Conservation (phyloP, 148 eudicot species). For the Arbutus unedo region DNA sequence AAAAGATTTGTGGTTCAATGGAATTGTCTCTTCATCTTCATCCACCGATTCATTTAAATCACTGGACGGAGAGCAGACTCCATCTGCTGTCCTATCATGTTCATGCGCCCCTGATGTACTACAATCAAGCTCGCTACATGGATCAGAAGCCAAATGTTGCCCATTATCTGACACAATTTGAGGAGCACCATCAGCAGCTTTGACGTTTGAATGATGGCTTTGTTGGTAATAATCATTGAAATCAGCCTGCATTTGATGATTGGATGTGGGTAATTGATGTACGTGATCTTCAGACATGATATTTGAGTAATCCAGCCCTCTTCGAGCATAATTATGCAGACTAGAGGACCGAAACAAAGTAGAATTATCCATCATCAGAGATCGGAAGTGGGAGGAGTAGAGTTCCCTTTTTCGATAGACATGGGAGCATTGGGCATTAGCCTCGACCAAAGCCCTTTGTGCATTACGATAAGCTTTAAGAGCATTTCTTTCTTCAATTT, state of each 20-base stretch:
- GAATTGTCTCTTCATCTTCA: constrained; percentile 43
- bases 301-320: constrained; percentile 27
- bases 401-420: constrained; percentile 60
- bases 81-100: constrained; percentile 30
- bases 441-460: constrained; percentile 64
- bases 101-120: constrained; percentile 45
- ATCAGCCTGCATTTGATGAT: constrained; percentile 32
- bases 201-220: constrained; percentile 34
- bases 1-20: constrained; percentile 28
- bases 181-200: constrained; percentile 34
- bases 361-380: constrained; percentile 47
- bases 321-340: constrained; percentile 30
- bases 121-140: constrained; percentile 58
- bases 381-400: constrained; percentile 47
- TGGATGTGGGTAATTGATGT: constrained; percentile 36
- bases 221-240: constrained; percentile 32
- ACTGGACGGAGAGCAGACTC: constrained; percentile 36
- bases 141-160: constrained; percentile 40
- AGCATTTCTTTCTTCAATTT: constrained; percentile 72
- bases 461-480: constrained; percentile 59
- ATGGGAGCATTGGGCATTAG: constrained; percentile 62
- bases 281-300: constrained; percentile 33
- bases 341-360: constrained; percentile 36
- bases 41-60: constrained; percentile 31
- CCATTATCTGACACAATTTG: constrained; percentile 34